These are phyloP conservation scores for Colletotrichum camelliae DNA, from an alignment of 2,329 filamentous ascomycete genomes.

Conservation along the genomic window DNA sequence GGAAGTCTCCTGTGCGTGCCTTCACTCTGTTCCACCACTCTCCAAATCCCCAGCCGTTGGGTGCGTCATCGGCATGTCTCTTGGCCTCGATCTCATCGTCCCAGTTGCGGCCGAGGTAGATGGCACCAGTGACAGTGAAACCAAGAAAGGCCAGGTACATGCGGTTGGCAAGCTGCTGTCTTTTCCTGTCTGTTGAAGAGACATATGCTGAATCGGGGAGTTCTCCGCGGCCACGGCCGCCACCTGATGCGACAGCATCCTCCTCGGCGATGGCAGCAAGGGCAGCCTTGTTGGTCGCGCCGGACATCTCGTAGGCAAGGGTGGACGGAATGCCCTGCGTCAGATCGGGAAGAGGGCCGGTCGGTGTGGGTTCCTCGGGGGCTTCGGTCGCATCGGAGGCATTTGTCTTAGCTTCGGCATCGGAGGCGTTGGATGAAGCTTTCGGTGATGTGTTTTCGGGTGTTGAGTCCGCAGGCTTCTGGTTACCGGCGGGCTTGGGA, in stretches of 20 bases:
- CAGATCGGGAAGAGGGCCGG: constrained; percentile 81
- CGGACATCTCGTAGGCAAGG: constrained; percentile 74
- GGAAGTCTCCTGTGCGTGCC: constrained; percentile 75
- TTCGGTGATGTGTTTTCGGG: constrained; percentile 2
- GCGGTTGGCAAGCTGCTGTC: constrained; percentile 77
- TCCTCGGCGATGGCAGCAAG: constrained; percentile 24
- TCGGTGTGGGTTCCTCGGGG: constrained; percentile 17
- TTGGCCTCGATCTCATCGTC: constrained; percentile 78
- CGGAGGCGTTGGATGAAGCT: not conserved
- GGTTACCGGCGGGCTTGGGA: not conserved
- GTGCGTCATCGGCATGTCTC: constrained; percentile 68
- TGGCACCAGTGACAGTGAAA: constrained; percentile 60
- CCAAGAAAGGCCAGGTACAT: constrained; percentile 69
- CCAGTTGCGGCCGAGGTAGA: constrained; percentile 90
- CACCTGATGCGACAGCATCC: constrained; percentile 48
- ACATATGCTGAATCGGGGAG: constrained; percentile 83
- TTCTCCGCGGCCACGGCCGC: constrained; percentile 63
- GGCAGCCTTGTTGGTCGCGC: constrained; percentile 29
- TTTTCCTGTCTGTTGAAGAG: constrained; percentile 86
- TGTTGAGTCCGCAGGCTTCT: constrained; percentile 5
- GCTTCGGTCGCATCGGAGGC: constrained; percentile 14
- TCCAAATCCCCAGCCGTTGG: constrained; percentile 77
- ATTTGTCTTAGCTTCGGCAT: not conserved
- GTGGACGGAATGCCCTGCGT: constrained; percentile 96
- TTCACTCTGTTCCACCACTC: constrained; percentile 83